Evolutionary conservation across 495 filamentous ascomycete species (phyloP).

Genomic region (Schizothecium vesticola): DNA sequence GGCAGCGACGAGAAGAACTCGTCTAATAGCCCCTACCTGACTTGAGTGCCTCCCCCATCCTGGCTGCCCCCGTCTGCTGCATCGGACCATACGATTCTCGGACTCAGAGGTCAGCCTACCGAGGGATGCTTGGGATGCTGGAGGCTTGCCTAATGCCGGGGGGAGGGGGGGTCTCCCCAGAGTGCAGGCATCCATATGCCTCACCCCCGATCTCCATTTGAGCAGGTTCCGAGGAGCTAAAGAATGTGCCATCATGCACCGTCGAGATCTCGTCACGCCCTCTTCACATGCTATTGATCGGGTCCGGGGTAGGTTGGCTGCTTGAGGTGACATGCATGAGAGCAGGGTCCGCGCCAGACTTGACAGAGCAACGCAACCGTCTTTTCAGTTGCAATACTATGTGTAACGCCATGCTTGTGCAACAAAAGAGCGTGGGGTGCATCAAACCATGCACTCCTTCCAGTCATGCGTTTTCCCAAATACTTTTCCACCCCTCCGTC

Average conservation of each 20-base stretch:
- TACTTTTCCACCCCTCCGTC: neutral
- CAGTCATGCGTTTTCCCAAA: neutral
- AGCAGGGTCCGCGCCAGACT: neutral
- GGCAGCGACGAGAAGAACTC: neutral
- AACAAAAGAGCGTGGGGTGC: neutral
- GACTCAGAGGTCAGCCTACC: neutral
- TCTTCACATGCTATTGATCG: neutral
- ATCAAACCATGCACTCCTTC: neutral
- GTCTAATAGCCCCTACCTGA: neutral
- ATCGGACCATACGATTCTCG: neutral
- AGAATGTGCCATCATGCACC: neutral
- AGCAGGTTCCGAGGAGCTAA: neutral
- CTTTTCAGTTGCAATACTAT: neutral
- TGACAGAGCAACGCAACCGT: neutral
- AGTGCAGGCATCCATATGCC: neutral
- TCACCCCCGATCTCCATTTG: neutral
- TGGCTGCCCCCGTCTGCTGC: too few species aligned
- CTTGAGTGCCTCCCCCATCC: too few species aligned
- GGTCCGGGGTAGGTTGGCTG: neutral
- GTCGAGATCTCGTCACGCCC: neutral
- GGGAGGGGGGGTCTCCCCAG: neutral
- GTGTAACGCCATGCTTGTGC: neutral
- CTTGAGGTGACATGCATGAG: neutral
- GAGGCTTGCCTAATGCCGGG: neutral
- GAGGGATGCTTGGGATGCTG: neutral